Base-by-base conservation (phyloP, 2,329 filamentous ascomycete genomes). In the Penicillium sp. region DNA sequence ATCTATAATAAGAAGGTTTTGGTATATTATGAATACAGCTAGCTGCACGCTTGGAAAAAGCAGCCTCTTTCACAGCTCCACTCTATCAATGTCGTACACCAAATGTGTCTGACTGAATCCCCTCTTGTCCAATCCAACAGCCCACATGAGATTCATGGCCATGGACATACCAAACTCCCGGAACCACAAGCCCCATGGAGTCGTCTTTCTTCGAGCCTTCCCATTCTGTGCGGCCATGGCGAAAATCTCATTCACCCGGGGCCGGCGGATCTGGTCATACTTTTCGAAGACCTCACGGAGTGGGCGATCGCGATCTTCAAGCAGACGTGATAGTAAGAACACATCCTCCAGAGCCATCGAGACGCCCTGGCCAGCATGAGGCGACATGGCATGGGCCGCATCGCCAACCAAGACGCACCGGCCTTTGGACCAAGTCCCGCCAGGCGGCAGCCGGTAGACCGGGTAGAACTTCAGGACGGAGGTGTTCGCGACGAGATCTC, bases 341-440 rank as follows among this genome's bases (percentile, higher is more conserved):
- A 46, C 48, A 48, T 79, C 76, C 48, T 79, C 76, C n/a, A 79
- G 44, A 0, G 73, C 75, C 61, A 78, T 75, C 7, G 69, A 73
- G 0, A 72, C 69, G 0, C 76, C 76, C 54, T 79, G 75, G 2
- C 75, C 74, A 1, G 68, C 67, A 50, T 63, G 60, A 4, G 62
- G 59, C n/a, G 48, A 50, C 57, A 62, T 62, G 0, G 60, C 60
- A 48, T 64, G 60, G 3, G 56, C 62, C 8, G 61, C 60, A 37
- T 65, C 62, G 0, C 62, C 62, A 5, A 64, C 35, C 19, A 65
- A 31, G 1, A 60, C 58, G 3, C 73, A 66, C 1, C 71, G 57
- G n/a, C 44, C 46, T 21, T 50, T 62, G 15, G 39, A 61, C 65
- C 65, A 69, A 10, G 39, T 37, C 1, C 61, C 58, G 4, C 62